phyloP scores from a whole-genome alignment of 208 protist species.

The Wallacemonas sp. region DNA sequence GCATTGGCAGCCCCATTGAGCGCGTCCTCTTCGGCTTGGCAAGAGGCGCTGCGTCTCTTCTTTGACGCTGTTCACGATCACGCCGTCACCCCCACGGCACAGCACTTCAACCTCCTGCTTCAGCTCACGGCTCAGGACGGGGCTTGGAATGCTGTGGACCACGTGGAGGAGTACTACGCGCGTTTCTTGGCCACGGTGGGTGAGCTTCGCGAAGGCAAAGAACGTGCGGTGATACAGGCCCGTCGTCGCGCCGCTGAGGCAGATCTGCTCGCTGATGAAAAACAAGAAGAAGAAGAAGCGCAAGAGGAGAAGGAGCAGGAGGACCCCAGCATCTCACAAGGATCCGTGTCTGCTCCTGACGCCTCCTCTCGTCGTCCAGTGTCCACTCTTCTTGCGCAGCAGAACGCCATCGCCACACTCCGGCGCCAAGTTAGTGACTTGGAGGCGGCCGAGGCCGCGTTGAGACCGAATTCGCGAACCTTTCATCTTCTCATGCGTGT shows the following conservation, averaged over 20 bases:
- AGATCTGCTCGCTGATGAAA: not conserved
- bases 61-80: slow-evolving; percentile 49
- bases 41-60: slow-evolving; percentile 53
- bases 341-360: no score
- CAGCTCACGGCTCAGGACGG: slow-evolving; percentile 47
- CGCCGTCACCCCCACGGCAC: slow-evolving; percentile 57
- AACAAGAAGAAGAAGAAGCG: not conserved
- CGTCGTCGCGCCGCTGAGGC: not conserved
- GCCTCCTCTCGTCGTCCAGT: not conserved
- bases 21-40: slow-evolving; percentile 28
- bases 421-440: slow-evolving; percentile 30
- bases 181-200: slow-evolving; percentile 37
- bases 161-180: slow-evolving; percentile 60
- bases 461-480: slow-evolving; percentile 62
- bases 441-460: slow-evolving; percentile 26
- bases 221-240: not conserved
- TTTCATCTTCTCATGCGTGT: slow-evolving; percentile 64
- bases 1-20: no score
- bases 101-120: slow-evolving; percentile 75
- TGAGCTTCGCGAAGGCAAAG: slow-evolving; percentile 29
- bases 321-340: not conserved
- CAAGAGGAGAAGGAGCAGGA: not conserved
- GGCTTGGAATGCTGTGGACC: slow-evolving; percentile 44
- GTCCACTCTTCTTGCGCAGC: not conserved
- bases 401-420: not conserved